Conservation (phyloP, 345 rosid species). For the Gossypium thurberi region DNA sequence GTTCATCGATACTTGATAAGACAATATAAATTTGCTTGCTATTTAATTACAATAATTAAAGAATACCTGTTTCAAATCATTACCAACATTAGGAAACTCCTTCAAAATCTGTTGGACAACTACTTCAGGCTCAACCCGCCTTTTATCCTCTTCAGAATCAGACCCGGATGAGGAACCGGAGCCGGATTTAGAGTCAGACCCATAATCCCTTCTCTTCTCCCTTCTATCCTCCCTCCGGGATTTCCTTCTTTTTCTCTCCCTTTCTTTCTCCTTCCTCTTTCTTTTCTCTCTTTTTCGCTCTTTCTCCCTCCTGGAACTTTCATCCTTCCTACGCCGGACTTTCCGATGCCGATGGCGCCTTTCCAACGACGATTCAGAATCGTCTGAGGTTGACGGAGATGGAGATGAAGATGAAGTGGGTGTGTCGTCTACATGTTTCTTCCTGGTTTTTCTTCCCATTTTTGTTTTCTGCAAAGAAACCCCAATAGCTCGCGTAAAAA, state of each 20-base stretch:
- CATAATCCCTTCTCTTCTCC: constrained; percentile 31
- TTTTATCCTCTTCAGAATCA: constrained; percentile 29
- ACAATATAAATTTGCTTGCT: background rate
- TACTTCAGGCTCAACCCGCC: constrained; percentile 33
- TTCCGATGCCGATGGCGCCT: constrained; percentile 30
- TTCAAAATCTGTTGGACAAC: constrained; percentile 42
- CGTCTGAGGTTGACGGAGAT: constrained; percentile 34
- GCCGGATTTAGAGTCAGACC: constrained; percentile 25
- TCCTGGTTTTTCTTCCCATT: constrained; percentile 30
- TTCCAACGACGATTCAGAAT: constrained; percentile 38
- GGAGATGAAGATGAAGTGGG: constrained; percentile 31
- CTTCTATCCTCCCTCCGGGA: constrained; percentile 29
- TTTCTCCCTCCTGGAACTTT: constrained; percentile 48
- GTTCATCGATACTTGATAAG: background rate
- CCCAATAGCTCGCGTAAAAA: no score
- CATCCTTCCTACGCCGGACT: constrained; percentile 34
- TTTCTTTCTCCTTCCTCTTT: constrained; percentile 33
- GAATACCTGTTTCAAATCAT: constrained; percentile 63
- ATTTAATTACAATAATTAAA: background rate
- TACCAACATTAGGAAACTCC: constrained; percentile 58
- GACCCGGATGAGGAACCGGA: constrained; percentile 24
- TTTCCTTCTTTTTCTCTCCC: constrained; percentile 39
- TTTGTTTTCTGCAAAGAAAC: background rate
- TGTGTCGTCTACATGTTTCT: constrained; percentile 33
- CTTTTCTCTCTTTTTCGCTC: constrained; percentile 39